Base-by-base conservation (phyloP, 1,284 basidiomycete species). In the Termitomyces sp. region DNA sequence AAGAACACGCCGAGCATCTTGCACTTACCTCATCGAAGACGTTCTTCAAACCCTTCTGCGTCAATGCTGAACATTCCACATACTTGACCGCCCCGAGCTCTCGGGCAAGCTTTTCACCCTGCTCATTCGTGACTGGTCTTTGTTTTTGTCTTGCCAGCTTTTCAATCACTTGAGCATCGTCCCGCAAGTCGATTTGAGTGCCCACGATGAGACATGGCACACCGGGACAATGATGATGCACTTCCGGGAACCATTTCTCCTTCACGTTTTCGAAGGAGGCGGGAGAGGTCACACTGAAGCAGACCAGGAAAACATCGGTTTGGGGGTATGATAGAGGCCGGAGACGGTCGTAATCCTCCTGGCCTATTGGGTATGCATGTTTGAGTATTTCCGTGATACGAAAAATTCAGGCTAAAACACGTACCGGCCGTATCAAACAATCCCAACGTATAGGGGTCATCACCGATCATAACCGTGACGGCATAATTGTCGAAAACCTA, bases 211-310 rank as follows among this genome's bases (percentile, higher is more conserved):
- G 85, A 81, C 95, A 98, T 61, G 96, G 96, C 55, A 98, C 96
- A 57, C 96, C 96, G n/a, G 97, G 97, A 80, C 97, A 99, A 72
- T 99, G 96, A 74, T 99, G 96, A 72, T 95, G 94, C 50, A 99
- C 96, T 78, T 99, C 97, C 28, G 96, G 97, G 83, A 98, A 98
- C 96, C 96, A 99, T 74, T 99, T 99, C 77, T 99, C 96, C 82
- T 97, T 98, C 67, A 99, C 96, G 88, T 99, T 99, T 75, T 99
- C 96, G 69, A 98, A 99, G 52, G 94, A 98, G 38, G 97, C 95
- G 5, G 96, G 97, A 24, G 92, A 96, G 33, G 95, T 98, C 63
- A 99, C 97, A 68, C 92, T 96, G 80, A 98, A 99, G 78, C 96
- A 99, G 64, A 99, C 95, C 55, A 99, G 83, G 82, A 99, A 99